phyloP scores from a whole-genome alignment of 495 filamentous ascomycete species.

The Parmelia sp. region DNA sequence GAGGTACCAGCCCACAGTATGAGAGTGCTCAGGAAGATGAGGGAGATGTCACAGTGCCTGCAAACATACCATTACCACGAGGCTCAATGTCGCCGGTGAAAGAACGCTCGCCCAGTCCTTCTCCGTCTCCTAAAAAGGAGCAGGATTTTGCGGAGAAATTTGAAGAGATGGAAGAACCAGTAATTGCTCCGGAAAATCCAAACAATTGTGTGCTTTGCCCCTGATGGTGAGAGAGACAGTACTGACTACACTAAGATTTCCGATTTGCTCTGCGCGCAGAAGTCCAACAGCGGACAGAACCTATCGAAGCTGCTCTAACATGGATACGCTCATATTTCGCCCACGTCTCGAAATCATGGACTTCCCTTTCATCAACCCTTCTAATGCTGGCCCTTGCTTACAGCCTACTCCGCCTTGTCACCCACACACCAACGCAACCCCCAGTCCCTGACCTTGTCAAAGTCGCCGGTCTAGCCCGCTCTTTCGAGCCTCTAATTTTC shows the following conservation, averaged over 20 bases:
- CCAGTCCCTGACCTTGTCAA: constrained; percentile 85
- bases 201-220: constrained; percentile 48
- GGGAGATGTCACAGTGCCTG: constrained; percentile 50
- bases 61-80: constrained; percentile 50
- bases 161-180: constrained; percentile 32
- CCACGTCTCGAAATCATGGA: constrained; percentile 56
- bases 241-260: constrained; percentile 55
- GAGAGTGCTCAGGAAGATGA: constrained; percentile 39
- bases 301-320: constrained; percentile 65
- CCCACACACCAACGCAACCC: constrained; percentile 57
- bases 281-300: constrained; percentile 79
- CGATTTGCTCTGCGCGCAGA: constrained; percentile 80
- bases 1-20: constrained; percentile 50
- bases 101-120: constrained; percentile 47
- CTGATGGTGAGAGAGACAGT: background rate
- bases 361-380: constrained; percentile 51
- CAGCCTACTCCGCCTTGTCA: constrained; percentile 55
- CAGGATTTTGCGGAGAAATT: constrained; percentile 24
- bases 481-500: constrained; percentile 85
- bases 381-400: constrained; percentile 53
- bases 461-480: constrained; percentile 76
- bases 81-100: constrained; percentile 48
- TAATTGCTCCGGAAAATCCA: constrained; percentile 36
- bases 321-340: constrained; percentile 54
- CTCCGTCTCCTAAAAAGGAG: constrained; percentile 29